These are phyloP conservation scores for Cochlearia excelsa DNA, from an alignment of 345 rosid species.

Conservation along the genomic window DNA sequence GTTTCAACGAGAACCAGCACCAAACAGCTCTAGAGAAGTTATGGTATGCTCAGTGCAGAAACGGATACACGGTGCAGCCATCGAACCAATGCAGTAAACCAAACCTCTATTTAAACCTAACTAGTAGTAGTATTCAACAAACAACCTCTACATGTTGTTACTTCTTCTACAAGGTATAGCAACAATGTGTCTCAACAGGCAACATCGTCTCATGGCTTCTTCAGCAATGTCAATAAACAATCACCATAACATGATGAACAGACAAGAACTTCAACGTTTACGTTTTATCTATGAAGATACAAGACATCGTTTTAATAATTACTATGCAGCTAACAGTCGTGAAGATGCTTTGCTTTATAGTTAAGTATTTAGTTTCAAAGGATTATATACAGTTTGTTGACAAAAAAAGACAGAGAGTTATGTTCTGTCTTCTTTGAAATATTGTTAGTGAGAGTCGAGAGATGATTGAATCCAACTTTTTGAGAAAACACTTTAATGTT, in stretches of 20 bases:
- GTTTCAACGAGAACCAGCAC: slow-evolving; percentile 40
- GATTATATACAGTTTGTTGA: slow-evolving; percentile 5
- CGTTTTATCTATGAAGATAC: slow-evolving; percentile 39
- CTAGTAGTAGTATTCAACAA: slow-evolving; percentile 2
- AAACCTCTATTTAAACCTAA: slow-evolving; percentile 37
- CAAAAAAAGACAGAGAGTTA: slow-evolving; percentile 18
- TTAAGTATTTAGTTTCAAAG: slow-evolving; percentile 10
- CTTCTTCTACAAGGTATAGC: slow-evolving; percentile 31
- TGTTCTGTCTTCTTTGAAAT: not conserved
- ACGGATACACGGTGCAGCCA: slow-evolving; percentile 19
- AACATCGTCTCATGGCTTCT: slow-evolving; percentile 41
- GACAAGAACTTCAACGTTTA: slow-evolving; percentile 47
- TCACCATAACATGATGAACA: slow-evolving; percentile 33
- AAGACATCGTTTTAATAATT: slow-evolving; percentile 54
- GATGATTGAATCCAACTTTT: no score
- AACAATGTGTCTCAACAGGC: slow-evolving; percentile 24
- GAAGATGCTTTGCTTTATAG: slow-evolving; percentile 25
- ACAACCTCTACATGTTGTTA: slow-evolving; percentile 34
- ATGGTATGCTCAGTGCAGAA: slow-evolving; percentile 56
- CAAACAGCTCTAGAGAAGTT: slow-evolving; percentile 43
- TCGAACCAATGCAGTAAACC: slow-evolving; percentile 46
- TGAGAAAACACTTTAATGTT: no score
- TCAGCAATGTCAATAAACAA: slow-evolving; percentile 34
- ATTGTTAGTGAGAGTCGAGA: no score
- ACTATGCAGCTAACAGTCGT: slow-evolving; percentile 54